Percentiles rank a stretch among this genome's conserved stretches.
These are phyloP conservation scores for Aureobasidium sp. DNA, from an alignment of 2,329 filamentous ascomycete genomes.

Conservation along the genomic window DNA sequence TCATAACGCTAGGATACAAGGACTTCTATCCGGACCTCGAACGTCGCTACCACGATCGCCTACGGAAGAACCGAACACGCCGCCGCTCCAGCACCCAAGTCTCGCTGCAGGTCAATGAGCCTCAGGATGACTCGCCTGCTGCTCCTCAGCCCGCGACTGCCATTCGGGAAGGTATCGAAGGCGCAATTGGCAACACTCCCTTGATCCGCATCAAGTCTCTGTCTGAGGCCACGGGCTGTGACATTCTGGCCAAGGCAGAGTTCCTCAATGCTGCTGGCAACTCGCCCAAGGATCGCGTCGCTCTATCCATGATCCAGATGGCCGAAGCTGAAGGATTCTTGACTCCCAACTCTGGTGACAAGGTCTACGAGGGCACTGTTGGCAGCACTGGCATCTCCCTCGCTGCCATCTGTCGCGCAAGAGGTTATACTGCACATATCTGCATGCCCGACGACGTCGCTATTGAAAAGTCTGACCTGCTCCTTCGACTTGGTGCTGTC, in stretches of 20 bases:
- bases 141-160: constrained; percentile 2
- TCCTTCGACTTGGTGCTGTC: constrained; percentile 81
- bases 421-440: constrained; percentile 89
- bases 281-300: constrained; percentile 91
- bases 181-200: constrained; percentile 87
- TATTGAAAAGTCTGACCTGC: constrained; percentile 78
- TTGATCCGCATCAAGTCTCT: constrained; percentile 79
- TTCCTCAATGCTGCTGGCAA: constrained; percentile 92
- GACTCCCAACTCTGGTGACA: constrained; percentile 74
- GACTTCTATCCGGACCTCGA: constrained; percentile 72
- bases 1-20: constrained; percentile 69
- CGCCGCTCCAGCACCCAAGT: constrained; percentile 21
- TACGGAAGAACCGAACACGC: constrained; percentile 19
- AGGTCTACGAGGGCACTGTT: constrained; percentile 94
- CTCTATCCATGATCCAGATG: constrained; percentile 74
- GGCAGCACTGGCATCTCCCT: constrained; percentile 94
- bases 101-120: constrained; percentile 27
- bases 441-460: constrained; percentile 95
- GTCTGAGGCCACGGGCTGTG: constrained; percentile 77
- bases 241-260: constrained; percentile 88
- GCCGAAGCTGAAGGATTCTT: constrained; percentile 74
- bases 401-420: constrained; percentile 76
- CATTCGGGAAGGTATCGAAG: constrained; percentile 75
- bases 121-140: constrained; percentile 3
- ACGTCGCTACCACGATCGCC: constrained; percentile 47